Base-by-base conservation (phyloP, 768 basidiomycete genomes). In the Trametes sanguinea region DNA sequence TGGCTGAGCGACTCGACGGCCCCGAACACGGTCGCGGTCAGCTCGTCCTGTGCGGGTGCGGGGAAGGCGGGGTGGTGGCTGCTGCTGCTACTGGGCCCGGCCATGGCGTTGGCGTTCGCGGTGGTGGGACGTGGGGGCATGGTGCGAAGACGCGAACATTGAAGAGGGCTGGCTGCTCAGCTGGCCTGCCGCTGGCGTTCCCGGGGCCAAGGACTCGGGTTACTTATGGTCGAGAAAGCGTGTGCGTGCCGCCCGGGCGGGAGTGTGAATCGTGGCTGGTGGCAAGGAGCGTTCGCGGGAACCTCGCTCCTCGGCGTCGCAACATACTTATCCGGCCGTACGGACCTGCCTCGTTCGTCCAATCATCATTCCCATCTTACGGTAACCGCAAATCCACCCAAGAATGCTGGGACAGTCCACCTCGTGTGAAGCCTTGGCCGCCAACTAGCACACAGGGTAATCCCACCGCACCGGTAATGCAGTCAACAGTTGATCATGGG, bases 21-120 rank as follows among this genome's bases (percentile, higher is more conserved):
- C 29, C 70, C 74, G 53, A 75, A 60, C 27, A 76, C 73, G 33
- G 74, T 69, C 32, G 68, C 62, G 27, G 74, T 76, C 61, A 77
- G 75, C 61, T 76, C 76, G 61, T 77, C 76, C 47, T 69, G 65
- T 45, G 47, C 17, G n/a, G 8, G n/a, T 43, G 42, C 42, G 11
- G 35, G 22, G 22, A 22, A 37, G 35, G 35, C 35, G 6, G 35
- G 35, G 6, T 37, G 35, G 6, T 37, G 35, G 35, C 2, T 37
- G 35, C 35, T 37, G 35, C 35, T 37, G 42, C 55, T 29, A 22
- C 56, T 57, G 30, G 56, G 62, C 14, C 51, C 62, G 27, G 62
- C 56, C 62, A 63, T 63, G 56, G 42, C n/a, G 42, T 43, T n/a
- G 39, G 7, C 13, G 54, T 56, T 62, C n/a, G 42, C 45, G 53